phyloP scores from a whole-genome alignment of 352 stramenopile species.

The Phytophthora sansomeana region DNA sequence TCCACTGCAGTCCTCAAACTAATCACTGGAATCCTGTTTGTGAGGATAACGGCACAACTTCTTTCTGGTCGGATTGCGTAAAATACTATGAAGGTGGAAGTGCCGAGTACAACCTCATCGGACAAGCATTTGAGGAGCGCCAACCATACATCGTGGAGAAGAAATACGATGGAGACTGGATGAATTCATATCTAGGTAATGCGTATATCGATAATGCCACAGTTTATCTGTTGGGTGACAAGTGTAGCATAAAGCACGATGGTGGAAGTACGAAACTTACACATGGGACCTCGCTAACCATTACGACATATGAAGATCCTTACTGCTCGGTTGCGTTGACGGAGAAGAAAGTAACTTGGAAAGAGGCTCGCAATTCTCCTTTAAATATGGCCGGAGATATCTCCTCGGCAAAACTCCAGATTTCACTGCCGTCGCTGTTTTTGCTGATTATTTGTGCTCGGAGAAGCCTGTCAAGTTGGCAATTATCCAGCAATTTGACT shows the following conservation, averaged over 20 bases:
- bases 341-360: constrained; percentile 7
- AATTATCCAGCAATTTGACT: not conserved
- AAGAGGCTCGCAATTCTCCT: not conserved
- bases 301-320: constrained; percentile 2
- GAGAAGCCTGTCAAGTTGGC: constrained; percentile 1
- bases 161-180: not conserved
- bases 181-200: not conserved
- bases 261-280: constrained; percentile 4
- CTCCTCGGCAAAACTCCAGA: not conserved
- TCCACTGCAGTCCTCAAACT: constrained; percentile 2
- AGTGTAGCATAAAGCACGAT: not conserved
- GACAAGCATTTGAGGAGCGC: constrained; percentile 3
- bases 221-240: constrained; percentile 6
- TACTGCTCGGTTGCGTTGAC: not conserved
- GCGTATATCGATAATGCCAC: not conserved
- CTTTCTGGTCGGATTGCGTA: constrained; percentile 1
- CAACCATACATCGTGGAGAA: not conserved
- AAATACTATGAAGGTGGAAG: not conserved
- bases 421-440: constrained; percentile 11
- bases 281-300: not conserved
- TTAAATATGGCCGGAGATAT: constrained; percentile 2
- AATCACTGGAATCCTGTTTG: not conserved
- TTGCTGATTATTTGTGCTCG: not conserved
- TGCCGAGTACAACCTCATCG: not conserved
- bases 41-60: not conserved